Base-by-base conservation (phyloP, 1,139 yeast genomes). In the Taiozyma sp. region DNA sequence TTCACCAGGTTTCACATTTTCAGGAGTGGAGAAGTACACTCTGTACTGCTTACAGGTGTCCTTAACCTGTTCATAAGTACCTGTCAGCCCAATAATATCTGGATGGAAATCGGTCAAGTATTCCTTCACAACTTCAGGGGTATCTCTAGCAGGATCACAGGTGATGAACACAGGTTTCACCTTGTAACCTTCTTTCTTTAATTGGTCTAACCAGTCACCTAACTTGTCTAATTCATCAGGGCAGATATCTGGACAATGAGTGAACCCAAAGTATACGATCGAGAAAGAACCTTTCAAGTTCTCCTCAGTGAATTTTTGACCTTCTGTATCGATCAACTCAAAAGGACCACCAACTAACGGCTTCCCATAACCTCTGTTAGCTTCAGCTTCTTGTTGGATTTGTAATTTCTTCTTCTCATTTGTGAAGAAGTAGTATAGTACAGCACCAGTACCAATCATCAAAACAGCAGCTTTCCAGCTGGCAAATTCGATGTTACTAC, bases 181-280 rank as follows among this genome's bases (percentile, higher is more conserved):
- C 47, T 81, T 74, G 52, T 84, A 79, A 49, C 82, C 77, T 57
- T 80, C 78, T 28, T 65, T 54, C 61, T 85, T 80, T 63, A 88
- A 74, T 27, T 75, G 80, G 49, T 83, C 80, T 58, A 93, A 71
- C 80, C 95, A 88, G 36, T 81, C 78, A 3, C 96, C 89, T 67
- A 93, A 76, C 65, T 92, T 90, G 66, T 93, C 99, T 57, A 93
- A 78, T 69, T 93, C 99, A 66, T 93, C 98, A 10, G 99, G 99
- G 69, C 99, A 93, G 49, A 93, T 91, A 69, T 93, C 99, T 8
- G 99, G 99, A 71, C 99, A 93, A 70, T 91, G 92, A 6, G 96
- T 87, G 73, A 93, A 93, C 0, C 99, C 99, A 70, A 93, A 93
- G 70, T 93, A 93, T 19, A 93, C 68, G 50, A 93, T 74, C 13